Percentiles rank a stretch among this genome's conserved stretches.
Conservation (phyloP, 768 basidiomycete genomes). For the Boletus speciosus region DNA sequence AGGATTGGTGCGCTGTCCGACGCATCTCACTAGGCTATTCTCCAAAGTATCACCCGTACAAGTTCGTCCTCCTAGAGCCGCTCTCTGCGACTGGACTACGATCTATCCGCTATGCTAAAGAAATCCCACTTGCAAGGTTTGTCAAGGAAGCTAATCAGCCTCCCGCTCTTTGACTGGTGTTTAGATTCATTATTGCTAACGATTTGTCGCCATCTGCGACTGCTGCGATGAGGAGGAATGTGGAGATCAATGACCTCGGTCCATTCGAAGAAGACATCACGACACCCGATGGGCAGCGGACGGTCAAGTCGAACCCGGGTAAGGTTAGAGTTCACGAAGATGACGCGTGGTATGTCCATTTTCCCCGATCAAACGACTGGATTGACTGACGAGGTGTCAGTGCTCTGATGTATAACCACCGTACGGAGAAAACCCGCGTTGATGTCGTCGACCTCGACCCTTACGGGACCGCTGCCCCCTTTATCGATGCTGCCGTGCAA, state of each 20-base stretch:
- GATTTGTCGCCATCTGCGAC: constrained; percentile 83
- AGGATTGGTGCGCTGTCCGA: neutral
- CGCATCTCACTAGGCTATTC: neutral
- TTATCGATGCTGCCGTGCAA: constrained; percentile 93
- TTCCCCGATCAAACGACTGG: neutral
- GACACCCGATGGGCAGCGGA: constrained; percentile 6
- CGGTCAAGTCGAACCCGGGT: constrained; percentile 28
- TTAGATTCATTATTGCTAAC: constrained; percentile 92
- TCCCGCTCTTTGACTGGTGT: constrained; percentile 31
- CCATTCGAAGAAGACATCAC: constrained; percentile 25
- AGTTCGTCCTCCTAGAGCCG: constrained; percentile 83
- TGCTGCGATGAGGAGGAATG: constrained; percentile 82
- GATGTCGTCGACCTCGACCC: constrained; percentile 98
- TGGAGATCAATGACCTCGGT: constrained; percentile 74
- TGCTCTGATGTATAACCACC: constrained; percentile 86
- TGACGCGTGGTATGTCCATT: constrained; percentile 76
- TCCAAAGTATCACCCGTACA: constrained; percentile 52
- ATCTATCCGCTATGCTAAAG: constrained; percentile 95
- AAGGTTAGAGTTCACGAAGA: constrained; percentile 86
- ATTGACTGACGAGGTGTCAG: constrained; percentile 37
- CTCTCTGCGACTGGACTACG: constrained; percentile 95
- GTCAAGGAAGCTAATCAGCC: constrained; percentile 18
- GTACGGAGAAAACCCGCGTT: constrained; percentile 67
- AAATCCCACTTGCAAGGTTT: constrained; percentile 88
- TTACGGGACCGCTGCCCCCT: constrained; percentile 95